phyloP scores from a whole-genome alignment of 192 early-diverging fungal species.

The Geranomyces variabilis region DNA sequence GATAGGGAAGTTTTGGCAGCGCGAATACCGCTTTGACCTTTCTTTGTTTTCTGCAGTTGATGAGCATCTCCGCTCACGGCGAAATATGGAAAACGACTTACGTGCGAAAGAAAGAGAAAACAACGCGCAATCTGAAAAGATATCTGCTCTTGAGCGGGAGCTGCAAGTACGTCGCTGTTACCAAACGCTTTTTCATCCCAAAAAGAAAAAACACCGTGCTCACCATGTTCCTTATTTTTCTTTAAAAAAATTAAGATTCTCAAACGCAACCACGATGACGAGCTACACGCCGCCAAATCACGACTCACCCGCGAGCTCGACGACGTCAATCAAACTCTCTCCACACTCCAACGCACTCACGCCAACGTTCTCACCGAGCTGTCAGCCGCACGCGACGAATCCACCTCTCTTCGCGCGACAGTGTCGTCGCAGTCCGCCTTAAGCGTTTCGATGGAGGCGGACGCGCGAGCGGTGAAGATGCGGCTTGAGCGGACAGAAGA shows the following conservation, averaged over 20 bases:
- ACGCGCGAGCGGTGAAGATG: slow-evolving; percentile 43
- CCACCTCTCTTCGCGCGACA: slow-evolving; percentile 28
- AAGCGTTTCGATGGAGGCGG: slow-evolving; percentile 47
- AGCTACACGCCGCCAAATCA: slow-evolving; percentile 36
- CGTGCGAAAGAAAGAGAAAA: slow-evolving; percentile 70
- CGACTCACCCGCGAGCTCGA: slow-evolving; percentile 27
- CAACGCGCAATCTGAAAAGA: slow-evolving; percentile 35
- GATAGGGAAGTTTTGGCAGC: background rate
- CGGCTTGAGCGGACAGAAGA: slow-evolving; percentile 35
- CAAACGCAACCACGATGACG: slow-evolving; percentile 48
- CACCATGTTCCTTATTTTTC: background rate
- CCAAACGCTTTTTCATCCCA: background rate
- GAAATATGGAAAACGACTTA: slow-evolving; percentile 56
- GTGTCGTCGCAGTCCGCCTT: slow-evolving; percentile 56
- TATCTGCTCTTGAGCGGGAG: slow-evolving; percentile 42
- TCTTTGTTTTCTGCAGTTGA: slow-evolving; percentile 32
- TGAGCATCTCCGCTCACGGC: slow-evolving; percentile 55
- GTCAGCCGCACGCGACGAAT: slow-evolving; percentile 13
- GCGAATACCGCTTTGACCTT: background rate
- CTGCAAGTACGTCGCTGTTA: slow-evolving; percentile 26
- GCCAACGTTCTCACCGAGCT: slow-evolving; percentile 22
- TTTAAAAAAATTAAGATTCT: too few species aligned
- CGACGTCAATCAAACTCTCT: slow-evolving; percentile 42
- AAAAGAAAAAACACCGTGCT: background rate
- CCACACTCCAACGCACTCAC: slow-evolving; percentile 18